Base-by-base conservation (phyloP, 345 rosid species). In the Melaleuca alternifolia region DNA sequence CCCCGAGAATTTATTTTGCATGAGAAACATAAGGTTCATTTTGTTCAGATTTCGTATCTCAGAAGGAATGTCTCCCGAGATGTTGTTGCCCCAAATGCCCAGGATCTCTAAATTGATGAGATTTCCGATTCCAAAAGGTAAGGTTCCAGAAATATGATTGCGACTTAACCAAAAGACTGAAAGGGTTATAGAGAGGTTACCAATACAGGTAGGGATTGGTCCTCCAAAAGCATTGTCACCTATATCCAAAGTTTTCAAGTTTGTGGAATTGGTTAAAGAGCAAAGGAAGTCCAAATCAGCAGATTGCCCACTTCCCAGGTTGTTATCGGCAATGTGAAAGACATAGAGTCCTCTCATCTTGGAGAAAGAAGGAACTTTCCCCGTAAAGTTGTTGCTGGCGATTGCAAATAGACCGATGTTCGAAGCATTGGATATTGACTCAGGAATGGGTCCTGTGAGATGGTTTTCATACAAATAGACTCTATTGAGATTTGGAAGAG, bases 251-350 rank as follows among this genome's bases (percentile, higher is more conserved):
- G 0, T 1, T 44, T 61, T 2, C 44, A 89, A 41, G 2, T 46
- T 76, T 37, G 50, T 86, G 14, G 61, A 85, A 13, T 88, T 88
- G 50, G 82, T 48, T 16, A 87, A 54, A 52, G 87, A 57, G 54
- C 33, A 76, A 15, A 89, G 8, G 81, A 91, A 88, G 24, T 62
- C 71, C 16, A 89, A 33, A 53, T 91, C 89, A 52, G 50, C 28
- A 4, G n/a, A 30, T 15, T 18, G 46, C 2, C 71, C 84, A 20
- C 51, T 44, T 85, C 90, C 90, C 5, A 88, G 65, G 16, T 56
- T 41, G 57, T 87, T 87, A 10, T 0, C 7, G 11, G n/a, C n/a
- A 41, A 54, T 21, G 87, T 5, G 44, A 0, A 2, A 7, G 86
- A 48, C 51, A 6, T 6, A 6, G 15, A 83, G 56, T 61, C 52